These are phyloP conservation scores for Thielaviopsis populi DNA, from an alignment of 2,329 filamentous ascomycete species.

Conservation along the genomic window DNA sequence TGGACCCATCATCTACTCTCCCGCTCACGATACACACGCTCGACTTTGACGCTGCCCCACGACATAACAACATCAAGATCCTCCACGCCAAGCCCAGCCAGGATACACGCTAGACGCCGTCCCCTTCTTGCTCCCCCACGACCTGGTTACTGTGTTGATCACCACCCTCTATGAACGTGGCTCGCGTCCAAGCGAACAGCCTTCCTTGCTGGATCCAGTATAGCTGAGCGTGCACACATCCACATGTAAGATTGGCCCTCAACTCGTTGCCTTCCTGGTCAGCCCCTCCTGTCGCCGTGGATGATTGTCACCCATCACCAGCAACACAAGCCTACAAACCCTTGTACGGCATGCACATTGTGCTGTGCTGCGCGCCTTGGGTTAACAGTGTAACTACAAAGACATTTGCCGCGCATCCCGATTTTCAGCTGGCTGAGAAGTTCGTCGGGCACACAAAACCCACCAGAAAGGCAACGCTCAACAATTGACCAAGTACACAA, in stretches of 20 bases:
- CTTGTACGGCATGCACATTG: neutral
- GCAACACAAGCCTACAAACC: neutral
- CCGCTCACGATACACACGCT: neutral
- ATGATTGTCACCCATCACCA: neutral
- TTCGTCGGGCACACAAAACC: neutral
- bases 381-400: neutral
- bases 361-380: neutral
- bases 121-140: neutral
- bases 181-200: slow-evolving; percentile 4
- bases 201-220: neutral
- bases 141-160: neutral
- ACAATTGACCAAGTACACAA: neutral
- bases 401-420: neutral
- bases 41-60: neutral
- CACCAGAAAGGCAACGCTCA: neutral
- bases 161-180: slow-evolving; percentile 4
- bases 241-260: neutral
- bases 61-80: neutral
- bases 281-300: neutral
- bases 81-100: neutral
- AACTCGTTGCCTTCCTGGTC: neutral
- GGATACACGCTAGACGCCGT: slow-evolving; percentile 3
- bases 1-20: neutral
- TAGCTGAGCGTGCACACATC: neutral
- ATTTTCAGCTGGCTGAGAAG: neutral